Conservation (phyloP, 768 basidiomycete genomes). For the Naematelia aurantialba region DNA sequence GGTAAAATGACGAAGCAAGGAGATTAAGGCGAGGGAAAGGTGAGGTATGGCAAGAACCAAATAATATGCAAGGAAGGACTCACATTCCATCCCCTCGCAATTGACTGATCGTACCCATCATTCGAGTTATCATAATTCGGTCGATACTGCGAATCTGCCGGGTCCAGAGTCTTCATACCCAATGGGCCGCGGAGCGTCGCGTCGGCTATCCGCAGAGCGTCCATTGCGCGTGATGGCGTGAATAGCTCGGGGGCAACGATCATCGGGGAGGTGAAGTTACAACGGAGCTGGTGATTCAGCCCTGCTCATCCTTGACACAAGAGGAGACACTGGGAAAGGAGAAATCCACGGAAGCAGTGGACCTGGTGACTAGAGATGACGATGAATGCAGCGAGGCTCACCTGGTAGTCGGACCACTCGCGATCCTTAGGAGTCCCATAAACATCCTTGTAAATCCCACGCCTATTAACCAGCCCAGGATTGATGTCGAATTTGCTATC, state of each 20-base stretch:
- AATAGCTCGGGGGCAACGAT: conserved; percentile 94
- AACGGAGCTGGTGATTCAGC: conserved; percentile 57
- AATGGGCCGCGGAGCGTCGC: conserved; percentile 75
- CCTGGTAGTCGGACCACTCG: conserved; percentile 96
- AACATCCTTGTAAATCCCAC: conserved; percentile 98
- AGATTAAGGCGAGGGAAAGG: too few species aligned
- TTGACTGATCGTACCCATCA: conserved; percentile 72
- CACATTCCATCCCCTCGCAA: conserved; percentile 95
- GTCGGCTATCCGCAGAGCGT: conserved; percentile 75
- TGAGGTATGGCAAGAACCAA: too few species aligned
- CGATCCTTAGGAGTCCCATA: conserved; percentile 79
- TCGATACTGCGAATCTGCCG: conserved; percentile 80
- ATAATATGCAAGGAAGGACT: too few species aligned
- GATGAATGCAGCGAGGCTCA: conserved; percentile 16
- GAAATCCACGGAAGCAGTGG: too few species aligned
- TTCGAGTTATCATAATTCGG: conserved; percentile 90
- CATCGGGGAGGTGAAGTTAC: conserved; percentile 95
- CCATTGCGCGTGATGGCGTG: conserved; percentile 70
- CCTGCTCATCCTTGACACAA: too few species aligned
- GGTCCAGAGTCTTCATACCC: conserved; percentile 95
- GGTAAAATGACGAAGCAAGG: too few species aligned
- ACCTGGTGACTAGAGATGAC: not conserved
- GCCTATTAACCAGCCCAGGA: conserved; percentile 68
- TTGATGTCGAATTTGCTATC: conserved; percentile 71
- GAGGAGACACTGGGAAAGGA: conserved; percentile 2